phyloP scores from a whole-genome alignment of 1,139 yeast genomes.

The Sugiyamaella grinbergsii region DNA sequence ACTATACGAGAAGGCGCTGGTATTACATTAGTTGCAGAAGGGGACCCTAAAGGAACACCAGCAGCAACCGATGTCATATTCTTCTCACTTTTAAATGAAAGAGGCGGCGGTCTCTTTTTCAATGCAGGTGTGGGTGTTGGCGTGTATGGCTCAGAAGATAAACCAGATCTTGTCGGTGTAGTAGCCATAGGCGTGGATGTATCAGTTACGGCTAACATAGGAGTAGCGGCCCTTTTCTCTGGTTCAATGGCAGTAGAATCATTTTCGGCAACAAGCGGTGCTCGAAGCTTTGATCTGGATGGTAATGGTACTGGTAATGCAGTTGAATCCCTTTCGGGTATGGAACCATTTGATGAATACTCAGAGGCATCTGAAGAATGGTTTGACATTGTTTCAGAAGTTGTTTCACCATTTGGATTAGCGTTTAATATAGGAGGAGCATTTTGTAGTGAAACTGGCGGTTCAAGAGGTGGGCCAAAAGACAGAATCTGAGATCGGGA shows the following conservation, averaged over 20 bases:
- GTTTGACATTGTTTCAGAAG: neutral
- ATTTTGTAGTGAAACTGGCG: neutral
- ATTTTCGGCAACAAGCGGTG: neutral
- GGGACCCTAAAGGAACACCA: neutral
- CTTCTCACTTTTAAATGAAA: conserved; percentile 11
- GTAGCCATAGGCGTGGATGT: neutral
- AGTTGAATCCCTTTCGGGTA: neutral
- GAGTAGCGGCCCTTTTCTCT: neutral
- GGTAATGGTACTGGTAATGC: neutral
- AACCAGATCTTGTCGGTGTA: neutral
- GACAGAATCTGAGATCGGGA: neutral
- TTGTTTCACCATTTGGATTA: neutral
- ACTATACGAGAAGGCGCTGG: conserved; percentile 8
- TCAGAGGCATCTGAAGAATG: neutral
- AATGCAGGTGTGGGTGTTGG: neutral
- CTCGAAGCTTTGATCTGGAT: neutral
- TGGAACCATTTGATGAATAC: neutral
- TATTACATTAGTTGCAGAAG: neutral
- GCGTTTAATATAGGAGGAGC: neutral
- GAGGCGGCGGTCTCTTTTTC: conserved; percentile 20
- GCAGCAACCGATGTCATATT: neutral
- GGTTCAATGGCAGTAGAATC: neutral
- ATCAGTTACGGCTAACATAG: neutral
- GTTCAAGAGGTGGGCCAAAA: conserved; percentile 1
- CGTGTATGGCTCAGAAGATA: neutral